phyloP scores from a whole-genome alignment of 2,329 filamentous ascomycete genomes.

The Scedosporium dehoogii region DNA sequence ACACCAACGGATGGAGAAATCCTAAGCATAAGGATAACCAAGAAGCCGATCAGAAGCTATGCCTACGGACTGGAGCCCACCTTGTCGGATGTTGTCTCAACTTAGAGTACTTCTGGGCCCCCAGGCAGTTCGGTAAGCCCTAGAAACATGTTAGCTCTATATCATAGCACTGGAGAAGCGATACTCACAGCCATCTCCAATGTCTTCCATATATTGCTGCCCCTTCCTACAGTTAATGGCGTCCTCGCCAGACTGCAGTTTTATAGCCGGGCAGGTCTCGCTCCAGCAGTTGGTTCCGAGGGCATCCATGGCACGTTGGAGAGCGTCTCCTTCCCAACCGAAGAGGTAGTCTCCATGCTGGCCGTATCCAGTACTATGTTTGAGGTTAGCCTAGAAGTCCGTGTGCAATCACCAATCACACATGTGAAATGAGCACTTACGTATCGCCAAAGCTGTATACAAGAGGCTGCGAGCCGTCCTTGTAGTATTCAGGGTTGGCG shows the following conservation, averaged over 20 bases:
- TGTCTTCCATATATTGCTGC: background rate
- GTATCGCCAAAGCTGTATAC: slow-evolving; percentile 6
- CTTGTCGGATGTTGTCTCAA: no score
- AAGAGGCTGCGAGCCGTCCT: slow-evolving; percentile 9
- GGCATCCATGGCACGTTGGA: slow-evolving; percentile 30
- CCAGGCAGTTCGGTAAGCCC: slow-evolving; percentile 1
- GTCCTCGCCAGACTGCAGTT: slow-evolving; percentile 1
- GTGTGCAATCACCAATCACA: background rate
- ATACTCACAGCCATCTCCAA: background rate
- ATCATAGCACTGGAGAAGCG: background rate
- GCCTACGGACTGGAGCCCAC: no score
- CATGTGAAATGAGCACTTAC: background rate
- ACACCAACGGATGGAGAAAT: no score
- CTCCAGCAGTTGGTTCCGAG: slow-evolving; percentile 2
- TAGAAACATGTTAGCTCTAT: background rate
- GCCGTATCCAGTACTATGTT: slow-evolving; percentile 21
- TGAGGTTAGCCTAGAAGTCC: background rate
- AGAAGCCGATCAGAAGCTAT: no score
- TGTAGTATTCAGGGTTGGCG: slow-evolving; percentile 5
- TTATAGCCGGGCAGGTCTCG: background rate
- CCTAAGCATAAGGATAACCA: no score
- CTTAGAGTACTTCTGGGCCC: background rate
- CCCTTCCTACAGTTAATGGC: background rate
- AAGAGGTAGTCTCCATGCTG: slow-evolving; percentile 28
- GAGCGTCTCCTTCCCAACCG: slow-evolving; percentile 7